Percentiles rank a stretch among this genome's conserved stretches.
phyloP scores from a whole-genome alignment of 2,329 filamentous ascomycete genomes.

The Bipolaris victoriae region DNA sequence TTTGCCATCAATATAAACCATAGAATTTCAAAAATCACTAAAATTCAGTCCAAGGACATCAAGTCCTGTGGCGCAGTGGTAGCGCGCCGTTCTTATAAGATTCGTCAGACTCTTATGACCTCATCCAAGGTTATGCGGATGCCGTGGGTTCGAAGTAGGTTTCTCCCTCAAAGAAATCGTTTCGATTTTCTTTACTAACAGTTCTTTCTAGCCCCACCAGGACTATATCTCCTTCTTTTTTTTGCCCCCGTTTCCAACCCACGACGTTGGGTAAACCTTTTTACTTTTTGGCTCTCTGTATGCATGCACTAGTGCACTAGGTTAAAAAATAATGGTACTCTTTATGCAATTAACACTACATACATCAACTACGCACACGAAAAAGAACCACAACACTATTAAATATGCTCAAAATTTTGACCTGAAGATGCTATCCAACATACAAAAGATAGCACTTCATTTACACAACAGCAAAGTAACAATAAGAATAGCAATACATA shows the following conservation, averaged over 20 bases:
- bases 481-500: too few relatives aligned
- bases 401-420: too few relatives aligned
- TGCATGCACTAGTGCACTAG: too few relatives aligned
- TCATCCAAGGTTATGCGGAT: conserved; percentile 52
- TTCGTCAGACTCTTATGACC: conserved; percentile 46
- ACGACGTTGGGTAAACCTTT: not conserved
- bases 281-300: not conserved
- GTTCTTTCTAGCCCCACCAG: conserved; percentile 13
- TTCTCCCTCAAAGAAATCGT: not conserved
- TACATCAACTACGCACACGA: too few relatives aligned
- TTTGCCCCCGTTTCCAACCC: not conserved
- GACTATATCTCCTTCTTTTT: conserved; percentile 14
- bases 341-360: too few relatives aligned
- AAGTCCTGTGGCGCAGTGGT: conserved; percentile 56
- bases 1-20: not conserved
- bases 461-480: too few relatives aligned
- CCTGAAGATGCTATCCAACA: too few relatives aligned
- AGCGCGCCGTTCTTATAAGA: conserved; percentile 58
- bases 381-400: too few relatives aligned
- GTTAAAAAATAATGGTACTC: too few relatives aligned
- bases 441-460: too few relatives aligned
- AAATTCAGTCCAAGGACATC: conserved; percentile 25
- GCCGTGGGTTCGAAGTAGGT: conserved; percentile 50
- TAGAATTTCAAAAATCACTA: conserved; percentile 10
- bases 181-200: conserved; percentile 14